These are phyloP conservation scores for Boletus eberwhitei DNA, from an alignment of 768 basidiomycete genomes.

Conservation along the genomic window DNA sequence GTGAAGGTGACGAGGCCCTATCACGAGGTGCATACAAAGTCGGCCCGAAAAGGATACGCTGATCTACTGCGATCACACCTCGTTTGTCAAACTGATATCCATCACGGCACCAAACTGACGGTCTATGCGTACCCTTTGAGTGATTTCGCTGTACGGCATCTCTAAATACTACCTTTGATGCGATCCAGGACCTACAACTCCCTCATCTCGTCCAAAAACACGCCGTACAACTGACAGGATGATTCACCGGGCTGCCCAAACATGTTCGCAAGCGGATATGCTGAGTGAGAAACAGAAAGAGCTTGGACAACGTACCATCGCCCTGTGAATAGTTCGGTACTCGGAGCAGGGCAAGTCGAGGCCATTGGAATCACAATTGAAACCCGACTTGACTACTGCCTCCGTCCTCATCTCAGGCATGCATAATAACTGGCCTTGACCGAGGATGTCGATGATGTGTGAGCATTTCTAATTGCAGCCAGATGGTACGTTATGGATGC, in stretches of 20 bases:
- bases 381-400: slow-evolving; percentile 96
- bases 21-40: not conserved
- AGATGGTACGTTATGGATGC: slow-evolving; percentile 99
- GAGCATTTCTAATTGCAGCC: slow-evolving; percentile 45
- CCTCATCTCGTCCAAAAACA: slow-evolving; percentile 67
- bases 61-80: slow-evolving; percentile 46
- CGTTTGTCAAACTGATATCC: slow-evolving; percentile 83
- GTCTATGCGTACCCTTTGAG: slow-evolving; percentile 43
- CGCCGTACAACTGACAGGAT: slow-evolving; percentile 68
- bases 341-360: slow-evolving; percentile 96
- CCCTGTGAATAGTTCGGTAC: slow-evolving; percentile 89
- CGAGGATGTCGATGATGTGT: not conserved
- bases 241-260: slow-evolving; percentile 55
- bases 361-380: slow-evolving; percentile 99
- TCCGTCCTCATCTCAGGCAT: slow-evolving; percentile 91
- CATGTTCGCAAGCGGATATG: not conserved
- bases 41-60: not conserved
- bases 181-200: slow-evolving; percentile 67
- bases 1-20: slow-evolving; percentile 86
- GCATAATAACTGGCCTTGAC: slow-evolving; percentile 1
- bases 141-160: not conserved
- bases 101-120: slow-evolving; percentile 96
- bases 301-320: slow-evolving; percentile 63
- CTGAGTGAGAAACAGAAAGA: not conserved
- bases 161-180: slow-evolving; percentile 59